Percentiles rank a stretch among this genome's conserved stretches.
These are phyloP conservation scores for Candida easanensis DNA, from an alignment of 805 yeast genomes.

Conservation along the genomic window DNA sequence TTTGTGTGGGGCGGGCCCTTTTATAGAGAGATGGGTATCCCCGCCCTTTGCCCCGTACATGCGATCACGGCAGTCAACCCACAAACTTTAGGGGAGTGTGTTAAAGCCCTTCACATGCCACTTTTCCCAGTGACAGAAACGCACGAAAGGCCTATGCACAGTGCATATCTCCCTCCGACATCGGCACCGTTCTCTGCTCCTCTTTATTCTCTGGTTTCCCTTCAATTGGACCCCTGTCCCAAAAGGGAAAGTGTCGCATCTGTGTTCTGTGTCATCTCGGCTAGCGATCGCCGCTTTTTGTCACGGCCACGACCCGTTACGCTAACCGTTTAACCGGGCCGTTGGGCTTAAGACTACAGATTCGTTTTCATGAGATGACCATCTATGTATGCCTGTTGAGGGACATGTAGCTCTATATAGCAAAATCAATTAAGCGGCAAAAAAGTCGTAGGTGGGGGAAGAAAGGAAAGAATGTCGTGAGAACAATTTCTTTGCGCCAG, in stretches of 20 bases:
- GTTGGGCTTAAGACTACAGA: background rate
- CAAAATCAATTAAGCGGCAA: constrained; percentile 1
- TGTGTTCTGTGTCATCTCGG: background rate
- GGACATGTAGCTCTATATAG: constrained; percentile 16
- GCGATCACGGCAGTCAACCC: too few species aligned
- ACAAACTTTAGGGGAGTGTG: too few species aligned
- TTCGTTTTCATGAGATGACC: constrained; percentile 11
- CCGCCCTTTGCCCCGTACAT: too few species aligned
- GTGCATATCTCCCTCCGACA: background rate
- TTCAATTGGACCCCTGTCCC: too few species aligned
- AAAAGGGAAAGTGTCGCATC: background rate
- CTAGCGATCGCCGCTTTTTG: background rate
- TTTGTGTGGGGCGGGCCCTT: too few species aligned
- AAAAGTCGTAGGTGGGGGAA: constrained; percentile 1
- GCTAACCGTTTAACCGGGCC: background rate
- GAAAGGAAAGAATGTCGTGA: background rate
- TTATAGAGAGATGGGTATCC: too few species aligned
- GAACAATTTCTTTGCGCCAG: constrained; percentile 6
- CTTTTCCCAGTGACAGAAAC: too few species aligned
- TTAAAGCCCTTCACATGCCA: too few species aligned
- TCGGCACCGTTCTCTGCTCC: background rate
- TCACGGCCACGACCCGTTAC: background rate
- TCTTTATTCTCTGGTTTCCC: too few species aligned
- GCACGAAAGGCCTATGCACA: too few species aligned
- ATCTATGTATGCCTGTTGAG: constrained; percentile 24